A percentile compares a stretch with the other conserved stretches of the same genome.
These are phyloP conservation scores for Fonsecaea nubica DNA, from an alignment of 2,329 filamentous ascomycete species.

Conservation along the genomic window DNA sequence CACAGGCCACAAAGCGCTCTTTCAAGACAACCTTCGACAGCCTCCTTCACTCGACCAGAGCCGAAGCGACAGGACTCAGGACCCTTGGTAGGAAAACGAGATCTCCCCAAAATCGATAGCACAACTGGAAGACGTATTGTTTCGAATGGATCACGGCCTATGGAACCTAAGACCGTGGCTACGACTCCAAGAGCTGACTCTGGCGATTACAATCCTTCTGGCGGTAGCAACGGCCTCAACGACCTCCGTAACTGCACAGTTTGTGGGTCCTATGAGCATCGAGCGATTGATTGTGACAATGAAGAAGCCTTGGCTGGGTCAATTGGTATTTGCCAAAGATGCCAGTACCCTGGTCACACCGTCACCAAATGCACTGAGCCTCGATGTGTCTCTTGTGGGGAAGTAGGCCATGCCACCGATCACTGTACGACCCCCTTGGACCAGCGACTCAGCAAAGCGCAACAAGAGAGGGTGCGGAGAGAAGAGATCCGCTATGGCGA, in stretches of 20 bases:
- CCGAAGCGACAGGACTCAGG: slow-evolving; percentile 18
- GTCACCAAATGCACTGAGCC: slow-evolving; percentile 48
- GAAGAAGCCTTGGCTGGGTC: slow-evolving; percentile 48
- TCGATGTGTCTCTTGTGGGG: slow-evolving; percentile 54
- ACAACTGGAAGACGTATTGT: neutral
- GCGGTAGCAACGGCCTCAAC: slow-evolving; percentile 53
- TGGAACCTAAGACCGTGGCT: neutral
- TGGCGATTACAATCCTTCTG: slow-evolving; percentile 49
- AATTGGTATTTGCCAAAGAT: slow-evolving; percentile 52
- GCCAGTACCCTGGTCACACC: slow-evolving; percentile 49
- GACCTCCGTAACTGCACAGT: slow-evolving; percentile 50
- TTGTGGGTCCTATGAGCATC: slow-evolving; percentile 56
- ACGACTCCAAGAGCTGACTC: neutral
- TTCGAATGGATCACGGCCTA: neutral
- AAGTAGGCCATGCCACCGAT: slow-evolving; percentile 49
- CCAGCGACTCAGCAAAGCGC: slow-evolving; percentile 46
- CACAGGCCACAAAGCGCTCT: slow-evolving; percentile 32
- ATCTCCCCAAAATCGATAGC: neutral
- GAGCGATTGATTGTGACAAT: slow-evolving; percentile 55
- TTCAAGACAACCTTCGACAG: slow-evolving; percentile 45
- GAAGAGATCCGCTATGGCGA: slow-evolving; percentile 48
- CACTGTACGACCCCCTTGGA: slow-evolving; percentile 45
- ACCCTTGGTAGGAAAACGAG: slow-evolving; percentile 12
- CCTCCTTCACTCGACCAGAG: slow-evolving; percentile 30
- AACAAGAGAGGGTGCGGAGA: slow-evolving; percentile 46